Evolutionary conservation across 352 stramenopile species (phyloP).

Genomic region (Pythium utonaiense): DNA sequence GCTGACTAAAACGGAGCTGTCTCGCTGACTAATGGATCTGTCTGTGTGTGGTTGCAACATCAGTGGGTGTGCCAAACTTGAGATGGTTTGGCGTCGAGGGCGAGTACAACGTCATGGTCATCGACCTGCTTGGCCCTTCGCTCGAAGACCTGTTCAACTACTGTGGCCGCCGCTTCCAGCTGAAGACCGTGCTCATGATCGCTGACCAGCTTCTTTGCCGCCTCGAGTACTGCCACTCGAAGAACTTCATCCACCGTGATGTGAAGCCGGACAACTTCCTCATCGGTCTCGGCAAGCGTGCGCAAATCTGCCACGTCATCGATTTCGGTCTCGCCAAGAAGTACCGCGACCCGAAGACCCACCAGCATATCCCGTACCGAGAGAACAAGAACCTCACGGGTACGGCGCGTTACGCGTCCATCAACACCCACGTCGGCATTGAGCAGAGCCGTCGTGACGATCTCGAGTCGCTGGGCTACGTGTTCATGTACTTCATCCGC

Average conservation of each 20-base stretch:
- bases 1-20: slow-evolving; percentile 18
- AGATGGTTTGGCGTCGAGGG: slow-evolving; percentile 99
- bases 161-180: slow-evolving; percentile 84
- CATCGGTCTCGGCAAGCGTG: slow-evolving; percentile 84
- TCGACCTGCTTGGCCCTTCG: slow-evolving; percentile 98
- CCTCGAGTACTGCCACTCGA: slow-evolving; percentile 86
- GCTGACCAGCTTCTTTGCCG: slow-evolving; percentile 84
- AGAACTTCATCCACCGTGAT: slow-evolving; percentile 90
- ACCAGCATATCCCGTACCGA: slow-evolving; percentile 90
- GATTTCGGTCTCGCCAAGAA: slow-evolving; percentile 91
- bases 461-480: slow-evolving; percentile 95
- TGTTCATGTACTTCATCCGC: slow-evolving; percentile 94
- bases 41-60: slow-evolving; percentile 30
- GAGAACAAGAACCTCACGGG: slow-evolving; percentile 93
- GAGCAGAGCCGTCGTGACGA: slow-evolving; percentile 97
- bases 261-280: slow-evolving; percentile 91
- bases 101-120: slow-evolving; percentile 99
- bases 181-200: slow-evolving; percentile 97
- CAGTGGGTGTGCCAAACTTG: slow-evolving; percentile 98
- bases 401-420: slow-evolving; percentile 96
- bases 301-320: slow-evolving; percentile 85
- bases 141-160: slow-evolving; percentile 89
- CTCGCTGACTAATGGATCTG: slow-evolving; percentile 22
- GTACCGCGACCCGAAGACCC: slow-evolving; percentile 86
- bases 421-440: slow-evolving; percentile 98